Conservation (phyloP, 176 grass and related monocot species). For the Bothriochloa decipiens region DNA sequence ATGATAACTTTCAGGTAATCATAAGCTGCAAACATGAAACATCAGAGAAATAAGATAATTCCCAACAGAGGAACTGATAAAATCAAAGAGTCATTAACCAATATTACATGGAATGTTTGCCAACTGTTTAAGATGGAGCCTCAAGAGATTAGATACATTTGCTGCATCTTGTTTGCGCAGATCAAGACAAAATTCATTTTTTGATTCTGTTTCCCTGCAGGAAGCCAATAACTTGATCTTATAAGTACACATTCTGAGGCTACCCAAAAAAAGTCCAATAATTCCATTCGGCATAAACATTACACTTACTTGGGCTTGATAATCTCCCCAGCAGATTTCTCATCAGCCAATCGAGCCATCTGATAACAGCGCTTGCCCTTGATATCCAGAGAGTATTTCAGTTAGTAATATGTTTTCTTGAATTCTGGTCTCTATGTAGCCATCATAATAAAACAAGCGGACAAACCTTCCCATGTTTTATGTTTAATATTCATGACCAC, state of each 20-base stretch:
- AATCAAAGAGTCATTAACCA: constrained; percentile 26
- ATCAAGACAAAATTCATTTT: constrained; percentile 61
- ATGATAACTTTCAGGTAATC: constrained; percentile 67
- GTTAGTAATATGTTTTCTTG: constrained; percentile 25
- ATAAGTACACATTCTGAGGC: constrained; percentile 3
- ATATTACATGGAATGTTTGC: constrained; percentile 87
- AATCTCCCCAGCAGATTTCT: constrained; percentile 73
- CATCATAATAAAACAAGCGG: constrained; percentile 1
- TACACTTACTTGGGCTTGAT: constrained; percentile 49
- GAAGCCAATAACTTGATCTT: constrained; percentile 23
- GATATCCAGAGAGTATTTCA: constrained; percentile 44
- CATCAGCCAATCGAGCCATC: constrained; percentile 70
- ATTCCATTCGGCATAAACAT: not conserved
- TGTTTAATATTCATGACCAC: not conserved
- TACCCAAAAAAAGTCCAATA: constrained; percentile 22
- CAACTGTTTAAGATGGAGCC: constrained; percentile 69
- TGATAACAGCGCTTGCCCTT: constrained; percentile 67
- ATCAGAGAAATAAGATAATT: constrained; percentile 43
- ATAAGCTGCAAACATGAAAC: constrained; percentile 56
- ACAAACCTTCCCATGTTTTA: constrained; percentile 6
- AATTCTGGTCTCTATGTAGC: constrained; percentile 3
- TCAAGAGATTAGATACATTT: constrained; percentile 69
- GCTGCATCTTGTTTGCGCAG: constrained; percentile 49
- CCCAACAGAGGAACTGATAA: constrained; percentile 31
- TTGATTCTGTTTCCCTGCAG: constrained; percentile 63